A percentile compares a stretch with the other conserved stretches of the same genome.
Conservation (phyloP, 2,329 filamentous ascomycete species). For the Alternaria viburni region DNA sequence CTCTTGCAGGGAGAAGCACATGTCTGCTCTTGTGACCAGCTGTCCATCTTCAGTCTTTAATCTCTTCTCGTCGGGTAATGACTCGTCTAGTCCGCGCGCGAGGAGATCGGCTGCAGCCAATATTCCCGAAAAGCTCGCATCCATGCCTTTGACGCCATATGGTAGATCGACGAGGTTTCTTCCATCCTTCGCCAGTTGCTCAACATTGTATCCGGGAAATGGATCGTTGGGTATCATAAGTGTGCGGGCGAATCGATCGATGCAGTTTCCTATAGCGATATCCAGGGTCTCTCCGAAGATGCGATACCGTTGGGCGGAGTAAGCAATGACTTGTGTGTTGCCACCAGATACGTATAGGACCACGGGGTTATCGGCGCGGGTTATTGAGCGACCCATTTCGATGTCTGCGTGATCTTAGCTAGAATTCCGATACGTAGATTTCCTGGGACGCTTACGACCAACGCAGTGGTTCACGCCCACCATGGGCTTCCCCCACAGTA, state of each 20-base stretch:
- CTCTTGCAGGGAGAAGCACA: constrained; percentile 95
- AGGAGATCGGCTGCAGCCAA: constrained; percentile 81
- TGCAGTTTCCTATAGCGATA: constrained; percentile 96
- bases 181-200: constrained; percentile 83
- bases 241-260: constrained; percentile 93
- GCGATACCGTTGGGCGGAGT: constrained; percentile 90
- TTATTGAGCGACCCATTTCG: constrained; percentile 96
- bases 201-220: constrained; percentile 96
- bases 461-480: constrained; percentile 98
- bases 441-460: constrained; percentile 63
- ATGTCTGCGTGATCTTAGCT: constrained; percentile 64
- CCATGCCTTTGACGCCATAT: constrained; percentile 98
- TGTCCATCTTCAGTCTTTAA: constrained; percentile 57
- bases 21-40: constrained; percentile 76
- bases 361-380: constrained; percentile 86
- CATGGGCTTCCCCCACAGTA: constrained; percentile 87
- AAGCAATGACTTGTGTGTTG: constrained; percentile 98
- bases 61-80: constrained; percentile 46
- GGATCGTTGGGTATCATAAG: constrained; percentile 93
- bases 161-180: constrained; percentile 81
- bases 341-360: constrained; percentile 95
- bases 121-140: constrained; percentile 94
- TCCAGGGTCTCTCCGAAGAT: constrained; percentile 98
- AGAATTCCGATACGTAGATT: background rate
- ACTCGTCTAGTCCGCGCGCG: constrained; percentile 67